Percentiles rank a stretch among this genome's conserved stretches.
phyloP scores from a whole-genome alignment of 495 filamentous ascomycete genomes.

The Astrothelium subdiscretum region DNA sequence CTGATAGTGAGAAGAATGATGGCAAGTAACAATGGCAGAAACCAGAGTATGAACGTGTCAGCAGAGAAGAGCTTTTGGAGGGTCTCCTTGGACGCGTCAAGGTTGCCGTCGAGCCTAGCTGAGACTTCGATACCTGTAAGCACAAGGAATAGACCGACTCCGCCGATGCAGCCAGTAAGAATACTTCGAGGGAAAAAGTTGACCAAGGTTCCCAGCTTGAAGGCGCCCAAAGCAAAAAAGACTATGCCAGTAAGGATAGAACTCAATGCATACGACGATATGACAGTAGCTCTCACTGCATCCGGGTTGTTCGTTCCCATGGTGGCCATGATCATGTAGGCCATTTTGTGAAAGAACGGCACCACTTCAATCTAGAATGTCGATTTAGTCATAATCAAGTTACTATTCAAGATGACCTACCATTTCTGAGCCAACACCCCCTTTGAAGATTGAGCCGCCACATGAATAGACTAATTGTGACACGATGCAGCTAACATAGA shows the following conservation, averaged over 20 bases:
- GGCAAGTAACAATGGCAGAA: slow-evolving; percentile 64
- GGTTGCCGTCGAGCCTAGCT: slow-evolving; percentile 72
- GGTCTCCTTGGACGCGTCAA: slow-evolving; percentile 68
- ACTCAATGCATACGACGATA: slow-evolving; percentile 80
- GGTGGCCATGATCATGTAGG: slow-evolving; percentile 65
- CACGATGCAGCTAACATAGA: slow-evolving; percentile 94
- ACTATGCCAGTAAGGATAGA: slow-evolving; percentile 82
- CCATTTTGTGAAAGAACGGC: slow-evolving; percentile 96
- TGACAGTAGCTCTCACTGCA: slow-evolving; percentile 82
- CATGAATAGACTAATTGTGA: slow-evolving; percentile 86
- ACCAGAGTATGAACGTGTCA: slow-evolving; percentile 73
- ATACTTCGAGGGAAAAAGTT: slow-evolving; percentile 96
- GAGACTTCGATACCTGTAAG: slow-evolving; percentile 89
- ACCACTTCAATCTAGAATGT: slow-evolving; percentile 76
- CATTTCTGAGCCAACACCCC: slow-evolving; percentile 93
- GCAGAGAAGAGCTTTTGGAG: slow-evolving; percentile 55
- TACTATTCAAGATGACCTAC: slow-evolving; percentile 29
- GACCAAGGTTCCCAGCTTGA: slow-evolving; percentile 76
- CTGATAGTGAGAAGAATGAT: slow-evolving; percentile 64
- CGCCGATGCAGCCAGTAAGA: slow-evolving; percentile 92
- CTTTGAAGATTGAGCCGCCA: slow-evolving; percentile 76
- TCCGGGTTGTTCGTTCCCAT: slow-evolving; percentile 73
- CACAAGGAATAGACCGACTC: slow-evolving; percentile 92
- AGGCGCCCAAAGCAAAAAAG: slow-evolving; percentile 81
- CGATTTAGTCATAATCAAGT: slow-evolving; percentile 8